Percentiles rank a stretch among this genome's conserved stretches.
phyloP scores from a whole-genome alignment of 1,284 basidiomycete genomes.

The Ceratobasidium theobromae region DNA sequence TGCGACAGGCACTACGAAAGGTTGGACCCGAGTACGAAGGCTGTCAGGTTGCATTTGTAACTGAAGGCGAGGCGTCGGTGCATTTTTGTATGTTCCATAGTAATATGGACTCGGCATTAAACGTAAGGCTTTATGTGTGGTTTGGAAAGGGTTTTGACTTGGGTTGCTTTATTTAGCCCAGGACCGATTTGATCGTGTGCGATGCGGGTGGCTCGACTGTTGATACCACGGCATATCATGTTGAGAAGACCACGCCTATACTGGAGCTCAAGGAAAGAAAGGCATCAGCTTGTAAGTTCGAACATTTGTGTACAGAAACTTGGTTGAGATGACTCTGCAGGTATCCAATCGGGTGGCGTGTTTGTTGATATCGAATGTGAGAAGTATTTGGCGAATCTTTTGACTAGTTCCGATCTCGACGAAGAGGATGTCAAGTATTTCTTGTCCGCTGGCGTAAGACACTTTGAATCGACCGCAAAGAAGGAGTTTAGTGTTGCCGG shows the following conservation, averaged over 20 bases:
- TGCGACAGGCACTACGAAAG: background rate
- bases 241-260: background rate
- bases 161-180: background rate
- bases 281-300: constrained; percentile 24
- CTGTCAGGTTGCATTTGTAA: constrained; percentile 25
- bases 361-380: background rate
- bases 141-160: background rate
- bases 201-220: constrained; percentile 35
- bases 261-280: constrained; percentile 6
- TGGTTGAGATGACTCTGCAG: background rate
- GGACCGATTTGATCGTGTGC: constrained; percentile 22
- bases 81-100: constrained; percentile 28
- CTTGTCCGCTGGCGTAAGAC: background rate
- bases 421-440: background rate
- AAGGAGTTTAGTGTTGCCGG: background rate
- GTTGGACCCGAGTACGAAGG: background rate
- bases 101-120: background rate
- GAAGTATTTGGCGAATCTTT: background rate
- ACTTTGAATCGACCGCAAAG: background rate
- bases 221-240: constrained; percentile 31
- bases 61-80: constrained; percentile 32
- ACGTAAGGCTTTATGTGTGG: background rate
- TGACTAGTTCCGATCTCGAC: background rate
- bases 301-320: background rate
- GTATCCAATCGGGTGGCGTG: constrained; percentile 14